Conservation (phyloP, 1,284 basidiomycete species). For the Boletus semigastroideus region DNA sequence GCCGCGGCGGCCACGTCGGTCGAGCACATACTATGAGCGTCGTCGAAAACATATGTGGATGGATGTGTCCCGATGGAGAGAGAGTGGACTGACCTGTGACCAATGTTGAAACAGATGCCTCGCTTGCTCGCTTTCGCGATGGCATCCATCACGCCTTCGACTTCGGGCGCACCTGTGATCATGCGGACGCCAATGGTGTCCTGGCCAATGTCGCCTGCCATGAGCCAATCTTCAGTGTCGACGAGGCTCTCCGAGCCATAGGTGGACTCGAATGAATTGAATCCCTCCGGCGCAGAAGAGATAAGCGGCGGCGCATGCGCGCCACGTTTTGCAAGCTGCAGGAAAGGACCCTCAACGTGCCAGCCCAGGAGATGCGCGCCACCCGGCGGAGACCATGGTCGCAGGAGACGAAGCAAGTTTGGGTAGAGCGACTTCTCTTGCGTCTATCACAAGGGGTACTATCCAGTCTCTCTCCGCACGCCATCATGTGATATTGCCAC, state of each 20-base stretch:
- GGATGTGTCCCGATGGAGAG: not conserved
- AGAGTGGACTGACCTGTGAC: conserved; percentile 64
- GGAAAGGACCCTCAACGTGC: conserved; percentile 90
- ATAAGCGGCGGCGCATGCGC: conserved; percentile 76
- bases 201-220: conserved; percentile 38
- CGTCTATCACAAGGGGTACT: conserved; percentile 48
- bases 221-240: conserved; percentile 66
- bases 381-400: conserved; percentile 56
- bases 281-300: conserved; percentile 58
- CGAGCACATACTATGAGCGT: conserved; percentile 50
- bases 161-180: conserved; percentile 86
- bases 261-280: conserved; percentile 66
- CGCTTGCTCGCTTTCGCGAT: conserved; percentile 60
- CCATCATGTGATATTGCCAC: conserved; percentile 27
- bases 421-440: conserved; percentile 74
- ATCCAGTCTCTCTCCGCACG: not conserved
- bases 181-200: conserved; percentile 65
- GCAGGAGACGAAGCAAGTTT: conserved; percentile 59
- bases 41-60: conserved; percentile 8
- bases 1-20: conserved; percentile 69
- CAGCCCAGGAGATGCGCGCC: conserved; percentile 79
- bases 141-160: conserved; percentile 75
- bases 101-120: conserved; percentile 80
- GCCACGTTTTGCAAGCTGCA: conserved; percentile 76
- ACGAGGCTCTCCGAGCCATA: conserved; percentile 69